Percentiles rank a stretch among this genome's conserved stretches.
These are phyloP conservation scores for Linum lewisii DNA, from an alignment of 345 rosid genomes.

Conservation along the genomic window DNA sequence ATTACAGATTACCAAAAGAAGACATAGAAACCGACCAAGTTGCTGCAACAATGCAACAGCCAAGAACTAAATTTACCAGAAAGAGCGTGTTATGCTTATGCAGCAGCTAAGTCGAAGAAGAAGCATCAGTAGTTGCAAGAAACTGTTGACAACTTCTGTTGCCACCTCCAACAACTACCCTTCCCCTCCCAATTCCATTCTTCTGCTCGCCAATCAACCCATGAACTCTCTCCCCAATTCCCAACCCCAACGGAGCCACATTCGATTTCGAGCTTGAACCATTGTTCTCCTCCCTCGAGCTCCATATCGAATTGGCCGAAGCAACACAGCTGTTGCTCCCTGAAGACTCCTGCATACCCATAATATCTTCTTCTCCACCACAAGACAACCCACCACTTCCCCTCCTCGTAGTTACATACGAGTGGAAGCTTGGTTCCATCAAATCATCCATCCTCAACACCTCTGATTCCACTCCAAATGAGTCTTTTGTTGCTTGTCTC, in stretches of 20 bases:
- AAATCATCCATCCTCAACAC: conserved; percentile 41
- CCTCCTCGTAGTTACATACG: conserved; percentile 71
- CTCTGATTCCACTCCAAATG: conserved; percentile 60
- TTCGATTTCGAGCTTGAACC: conserved; percentile 26
- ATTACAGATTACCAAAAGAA: too few relatives aligned
- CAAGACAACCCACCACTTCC: conserved; percentile 28
- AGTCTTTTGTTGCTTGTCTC: conserved; percentile 33
- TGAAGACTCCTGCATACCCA: conserved; percentile 81
- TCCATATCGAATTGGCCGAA: conserved; percentile 64
- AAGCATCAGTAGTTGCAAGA: conserved; percentile 17
- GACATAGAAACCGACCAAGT: too few relatives aligned
- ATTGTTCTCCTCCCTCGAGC: conserved; percentile 21
- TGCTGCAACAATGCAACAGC: not conserved
- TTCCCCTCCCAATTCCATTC: conserved; percentile 35
- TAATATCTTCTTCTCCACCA: conserved; percentile 30
- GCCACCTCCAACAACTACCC: conserved; percentile 16
- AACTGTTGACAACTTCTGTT: conserved; percentile 1
- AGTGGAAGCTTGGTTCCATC: conserved; percentile 78
- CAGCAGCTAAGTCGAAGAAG: conserved; percentile 7
- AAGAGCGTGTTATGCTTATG: too few relatives aligned
- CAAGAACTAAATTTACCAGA: not conserved
- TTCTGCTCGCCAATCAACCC: conserved; percentile 20
- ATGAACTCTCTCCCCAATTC: not conserved
- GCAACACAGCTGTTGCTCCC: conserved; percentile 76
- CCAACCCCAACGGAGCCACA: not conserved